These are phyloP conservation scores for Podospora pseudopauciseta DNA, from an alignment of 495 filamentous ascomycete species.

Conservation along the genomic window DNA sequence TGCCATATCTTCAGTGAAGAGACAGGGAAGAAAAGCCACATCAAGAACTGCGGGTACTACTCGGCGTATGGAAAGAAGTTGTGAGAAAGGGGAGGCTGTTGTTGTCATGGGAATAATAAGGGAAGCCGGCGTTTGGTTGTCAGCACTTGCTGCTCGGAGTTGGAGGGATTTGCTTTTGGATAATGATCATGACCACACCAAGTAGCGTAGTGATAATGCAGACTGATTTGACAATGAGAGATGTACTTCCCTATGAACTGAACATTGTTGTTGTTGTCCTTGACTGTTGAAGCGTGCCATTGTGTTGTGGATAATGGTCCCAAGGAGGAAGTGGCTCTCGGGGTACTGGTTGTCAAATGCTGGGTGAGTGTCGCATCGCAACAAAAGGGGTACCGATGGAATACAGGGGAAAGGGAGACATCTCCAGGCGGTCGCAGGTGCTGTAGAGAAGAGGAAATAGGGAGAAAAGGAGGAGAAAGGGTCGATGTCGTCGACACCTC, in stretches of 20 bases:
- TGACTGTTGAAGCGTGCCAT: not conserved
- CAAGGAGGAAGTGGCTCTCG: not conserved
- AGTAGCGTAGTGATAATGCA: not conserved
- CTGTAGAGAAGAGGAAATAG: constrained; percentile 1
- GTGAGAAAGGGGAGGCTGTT: constrained; percentile 11
- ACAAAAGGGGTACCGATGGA: constrained; percentile 11
- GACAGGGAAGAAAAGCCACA: constrained; percentile 69
- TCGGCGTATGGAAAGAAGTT: constrained; percentile 51
- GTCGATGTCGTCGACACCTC: constrained; percentile 24
- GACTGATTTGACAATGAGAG: not conserved
- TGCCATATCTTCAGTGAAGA: constrained; percentile 67
- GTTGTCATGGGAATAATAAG: not conserved
- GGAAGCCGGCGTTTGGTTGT: not conserved
- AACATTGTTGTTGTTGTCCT: not conserved
- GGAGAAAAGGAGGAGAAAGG: constrained; percentile 11
- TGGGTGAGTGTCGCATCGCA: not conserved
- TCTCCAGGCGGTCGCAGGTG: not conserved
- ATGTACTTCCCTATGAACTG: not conserved
- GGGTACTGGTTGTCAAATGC: not conserved
- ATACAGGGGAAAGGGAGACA: not conserved
- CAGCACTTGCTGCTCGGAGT: not conserved
- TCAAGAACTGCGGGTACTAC: constrained; percentile 62
- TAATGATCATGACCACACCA: not conserved
- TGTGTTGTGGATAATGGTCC: not conserved
- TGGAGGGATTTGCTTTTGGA: not conserved